Evolutionary conservation across 768 basidiomycete genomes (phyloP).

Genomic region (Leucogyrophana mollusca): DNA sequence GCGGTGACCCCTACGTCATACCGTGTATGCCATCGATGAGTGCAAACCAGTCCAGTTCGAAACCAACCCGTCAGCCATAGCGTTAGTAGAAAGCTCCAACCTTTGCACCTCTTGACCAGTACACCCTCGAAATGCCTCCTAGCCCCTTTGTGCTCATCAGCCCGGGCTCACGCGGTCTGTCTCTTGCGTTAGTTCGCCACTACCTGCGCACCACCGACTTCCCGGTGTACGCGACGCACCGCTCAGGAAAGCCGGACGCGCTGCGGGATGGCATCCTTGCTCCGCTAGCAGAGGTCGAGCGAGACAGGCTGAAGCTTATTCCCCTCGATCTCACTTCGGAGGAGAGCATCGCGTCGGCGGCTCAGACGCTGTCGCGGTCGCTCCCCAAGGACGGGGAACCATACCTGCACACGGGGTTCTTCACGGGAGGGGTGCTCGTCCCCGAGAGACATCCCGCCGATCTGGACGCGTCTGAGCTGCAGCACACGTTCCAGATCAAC

Average conservation of each 20-base stretch:
- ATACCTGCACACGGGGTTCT: slow-evolving; percentile 53
- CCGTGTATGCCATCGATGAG: too few relatives aligned
- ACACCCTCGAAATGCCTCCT: too few relatives aligned
- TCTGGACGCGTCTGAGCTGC: slow-evolving; percentile 39
- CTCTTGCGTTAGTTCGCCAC: slow-evolving; percentile 53
- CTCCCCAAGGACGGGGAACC: slow-evolving; percentile 33
- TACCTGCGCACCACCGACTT: slow-evolving; percentile 48
- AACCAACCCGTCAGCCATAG: too few relatives aligned
- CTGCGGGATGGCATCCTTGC: slow-evolving; percentile 43
- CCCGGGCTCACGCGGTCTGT: slow-evolving; percentile 57
- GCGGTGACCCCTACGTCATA: too few relatives aligned
- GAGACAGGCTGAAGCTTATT: slow-evolving; percentile 44
- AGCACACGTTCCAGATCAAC: slow-evolving; percentile 54
- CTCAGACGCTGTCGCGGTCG: slow-evolving; percentile 35
- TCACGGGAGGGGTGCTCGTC: slow-evolving; percentile 53
- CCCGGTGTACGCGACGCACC: slow-evolving; percentile 57
- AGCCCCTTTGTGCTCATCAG: slow-evolving; percentile 50
- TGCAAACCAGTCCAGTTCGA: too few relatives aligned
- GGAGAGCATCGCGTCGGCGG: slow-evolving; percentile 47
- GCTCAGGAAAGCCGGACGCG: slow-evolving; percentile 32
- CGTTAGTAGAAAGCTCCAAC: too few relatives aligned
- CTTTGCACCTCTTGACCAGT: too few relatives aligned
- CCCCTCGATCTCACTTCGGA: slow-evolving; percentile 52
- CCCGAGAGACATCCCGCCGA: slow-evolving; percentile 55
- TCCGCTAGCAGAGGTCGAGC: slow-evolving; percentile 41